A percentile compares a stretch with the other conserved stretches of the same genome.
Conservation (phyloP, 352 stramenopile species). For the Blastocystis sp. region DNA sequence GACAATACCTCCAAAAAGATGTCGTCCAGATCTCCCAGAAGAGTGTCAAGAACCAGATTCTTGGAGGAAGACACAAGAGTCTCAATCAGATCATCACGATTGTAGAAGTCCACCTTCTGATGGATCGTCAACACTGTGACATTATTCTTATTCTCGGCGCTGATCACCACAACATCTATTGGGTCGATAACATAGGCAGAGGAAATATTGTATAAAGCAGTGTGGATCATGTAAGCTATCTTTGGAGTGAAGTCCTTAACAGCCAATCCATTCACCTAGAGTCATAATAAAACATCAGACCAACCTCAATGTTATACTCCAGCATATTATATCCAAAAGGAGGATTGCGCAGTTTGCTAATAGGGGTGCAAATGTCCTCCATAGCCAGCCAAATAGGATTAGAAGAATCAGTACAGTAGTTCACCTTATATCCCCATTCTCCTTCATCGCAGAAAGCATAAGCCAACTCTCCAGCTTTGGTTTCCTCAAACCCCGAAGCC, state of each 20-base stretch:
- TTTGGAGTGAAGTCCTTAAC: neutral
- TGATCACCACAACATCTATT: conserved; percentile 12
- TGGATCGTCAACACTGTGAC: neutral
- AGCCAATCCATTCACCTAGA: neutral
- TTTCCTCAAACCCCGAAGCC: neutral
- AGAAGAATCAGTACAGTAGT: neutral
- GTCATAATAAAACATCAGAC: neutral
- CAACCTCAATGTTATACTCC: conserved; percentile 2
- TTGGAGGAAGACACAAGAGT: neutral
- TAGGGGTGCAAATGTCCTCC: conserved; percentile 2
- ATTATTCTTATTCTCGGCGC: neutral
- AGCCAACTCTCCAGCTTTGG: neutral
- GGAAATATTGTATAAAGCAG: neutral
- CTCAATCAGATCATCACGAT: neutral
- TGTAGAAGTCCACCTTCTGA: neutral
- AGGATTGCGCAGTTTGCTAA: neutral
- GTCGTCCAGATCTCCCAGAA: neutral
- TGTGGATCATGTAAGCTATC: neutral
- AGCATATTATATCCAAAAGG: neutral
- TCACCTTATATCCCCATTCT: conserved; percentile 13
- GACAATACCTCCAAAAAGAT: neutral
- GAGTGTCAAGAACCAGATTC: neutral
- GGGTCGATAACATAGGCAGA: neutral
- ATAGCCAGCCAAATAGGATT: neutral
- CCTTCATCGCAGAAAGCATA: neutral